Percentiles rank a stretch among this genome's conserved stretches.
These are phyloP conservation scores for Helianthus tuberosus DNA, from an alignment of 129 eudicot genomes.

Conservation along the genomic window DNA sequence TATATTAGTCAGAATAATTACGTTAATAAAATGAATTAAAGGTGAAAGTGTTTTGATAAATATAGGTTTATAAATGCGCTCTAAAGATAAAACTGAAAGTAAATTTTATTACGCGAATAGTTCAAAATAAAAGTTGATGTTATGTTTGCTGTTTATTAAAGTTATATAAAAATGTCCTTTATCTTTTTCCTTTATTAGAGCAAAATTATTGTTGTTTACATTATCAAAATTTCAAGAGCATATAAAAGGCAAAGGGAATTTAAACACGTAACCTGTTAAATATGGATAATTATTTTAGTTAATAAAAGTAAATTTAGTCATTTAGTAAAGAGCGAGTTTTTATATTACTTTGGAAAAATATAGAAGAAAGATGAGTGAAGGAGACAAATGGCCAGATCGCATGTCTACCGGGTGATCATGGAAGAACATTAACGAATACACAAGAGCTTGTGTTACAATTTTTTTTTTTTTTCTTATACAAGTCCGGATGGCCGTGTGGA, in stretches of 20 bases:
- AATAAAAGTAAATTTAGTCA: not conserved
- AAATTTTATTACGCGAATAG: not conserved
- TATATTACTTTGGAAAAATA: too few relatives aligned
- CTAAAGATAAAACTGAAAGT: not conserved
- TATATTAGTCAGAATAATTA: too few relatives aligned
- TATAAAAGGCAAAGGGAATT: not conserved
- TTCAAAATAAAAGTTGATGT: conserved; percentile 2
- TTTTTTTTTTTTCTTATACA: too few relatives aligned
- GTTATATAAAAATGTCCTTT: not conserved
- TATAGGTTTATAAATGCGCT: not conserved
- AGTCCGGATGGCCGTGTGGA: too few relatives aligned
- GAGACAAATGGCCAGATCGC: too few relatives aligned
- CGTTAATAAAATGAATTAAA: too few relatives aligned
- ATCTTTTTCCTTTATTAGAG: not conserved
- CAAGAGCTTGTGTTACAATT: too few relatives aligned
- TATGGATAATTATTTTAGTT: not conserved
- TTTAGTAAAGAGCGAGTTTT: too few relatives aligned
- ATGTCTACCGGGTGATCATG: too few relatives aligned
- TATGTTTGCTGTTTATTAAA: conserved; percentile 3
- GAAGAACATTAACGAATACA: too few relatives aligned
- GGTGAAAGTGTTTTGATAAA: too few relatives aligned
- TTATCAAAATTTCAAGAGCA: not conserved
- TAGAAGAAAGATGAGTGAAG: too few relatives aligned
- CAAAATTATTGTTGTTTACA: not conserved
- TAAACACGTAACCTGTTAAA: conserved; percentile 5